Percentiles rank a stretch among this genome's conserved stretches.
Conservation (phyloP, 352 stramenopile species). For the Phytophthora capsici region DNA sequence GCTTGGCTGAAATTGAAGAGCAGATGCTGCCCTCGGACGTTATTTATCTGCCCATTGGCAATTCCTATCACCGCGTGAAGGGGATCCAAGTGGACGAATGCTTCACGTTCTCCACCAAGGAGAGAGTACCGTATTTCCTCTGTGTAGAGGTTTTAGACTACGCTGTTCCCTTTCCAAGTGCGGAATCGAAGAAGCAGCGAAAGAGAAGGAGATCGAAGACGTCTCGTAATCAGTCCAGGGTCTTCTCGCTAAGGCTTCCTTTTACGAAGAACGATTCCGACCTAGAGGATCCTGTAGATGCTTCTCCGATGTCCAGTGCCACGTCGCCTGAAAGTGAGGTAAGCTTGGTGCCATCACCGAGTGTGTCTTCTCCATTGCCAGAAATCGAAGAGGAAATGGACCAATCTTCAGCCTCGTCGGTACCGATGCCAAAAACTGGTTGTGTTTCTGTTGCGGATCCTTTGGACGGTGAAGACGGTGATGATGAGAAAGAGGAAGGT, state of each 20-base stretch:
- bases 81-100: conserved; percentile 75
- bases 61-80: conserved; percentile 80
- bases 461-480: conserved; percentile 53
- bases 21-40: conserved; percentile 72
- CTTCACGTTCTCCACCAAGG: conserved; percentile 86
- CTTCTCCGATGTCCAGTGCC: conserved; percentile 33
- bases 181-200: conserved; percentile 31
- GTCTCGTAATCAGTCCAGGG: conserved; percentile 35
- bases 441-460: conserved; percentile 17
- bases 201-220: conserved; percentile 36
- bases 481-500: conserved; percentile 56
- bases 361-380: conserved; percentile 24
- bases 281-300: conserved; percentile 14
- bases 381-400: conserved; percentile 36
- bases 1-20: conserved; percentile 54
- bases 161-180: conserved; percentile 26
- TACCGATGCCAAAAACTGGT: neutral
- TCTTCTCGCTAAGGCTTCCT: conserved; percentile 57
- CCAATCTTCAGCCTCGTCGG: conserved; percentile 10
- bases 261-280: conserved; percentile 51
- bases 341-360: conserved; percentile 34
- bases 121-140: conserved; percentile 85
- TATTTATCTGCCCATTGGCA: conserved; percentile 81
- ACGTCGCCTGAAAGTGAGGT: conserved; percentile 35
- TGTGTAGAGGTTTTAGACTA: conserved; percentile 87